Conservation (phyloP, 169 alveolate species). For the Toxoplasma gondii region DNA sequence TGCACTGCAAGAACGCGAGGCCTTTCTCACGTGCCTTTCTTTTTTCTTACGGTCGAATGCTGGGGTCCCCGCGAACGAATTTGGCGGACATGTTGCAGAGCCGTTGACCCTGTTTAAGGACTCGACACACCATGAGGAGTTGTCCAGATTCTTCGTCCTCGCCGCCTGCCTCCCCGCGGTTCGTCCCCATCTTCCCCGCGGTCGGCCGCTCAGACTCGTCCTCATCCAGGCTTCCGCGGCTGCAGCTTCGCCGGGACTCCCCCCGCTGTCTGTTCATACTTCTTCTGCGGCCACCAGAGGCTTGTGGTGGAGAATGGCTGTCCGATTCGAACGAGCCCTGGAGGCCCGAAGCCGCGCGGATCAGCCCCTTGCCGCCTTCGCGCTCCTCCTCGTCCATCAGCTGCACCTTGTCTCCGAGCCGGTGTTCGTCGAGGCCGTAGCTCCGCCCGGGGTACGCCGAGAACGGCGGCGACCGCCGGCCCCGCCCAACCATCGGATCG, state of each 20-base stretch:
- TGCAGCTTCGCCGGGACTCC: not conserved
- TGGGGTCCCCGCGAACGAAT: conserved; percentile 73
- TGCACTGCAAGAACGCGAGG: no score
- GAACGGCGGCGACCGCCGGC: not conserved
- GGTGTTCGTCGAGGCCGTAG: not conserved
- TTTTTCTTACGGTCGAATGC: conserved; percentile 67
- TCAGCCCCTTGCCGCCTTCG: not conserved
- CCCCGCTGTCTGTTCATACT: not conserved
- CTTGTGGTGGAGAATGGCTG: not conserved
- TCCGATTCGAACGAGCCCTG: not conserved
- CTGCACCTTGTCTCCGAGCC: conserved; percentile 8
- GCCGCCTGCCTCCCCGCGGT: not conserved
- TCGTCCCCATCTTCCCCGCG: not conserved
- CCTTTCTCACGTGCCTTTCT: no score
- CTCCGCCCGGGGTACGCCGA: not conserved
- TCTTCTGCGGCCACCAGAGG: not conserved
- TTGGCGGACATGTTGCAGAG: conserved; percentile 77
- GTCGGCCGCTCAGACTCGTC: not conserved
- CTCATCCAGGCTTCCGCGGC: not conserved
- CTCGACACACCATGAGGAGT: conserved; percentile 66
- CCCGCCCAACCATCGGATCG: not conserved
- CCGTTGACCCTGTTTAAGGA: conserved; percentile 77
- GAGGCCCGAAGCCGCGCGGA: not conserved
- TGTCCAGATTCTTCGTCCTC: not conserved
- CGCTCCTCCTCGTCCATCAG: not conserved